phyloP scores from a whole-genome alignment of 1,284 basidiomycete species.

The Apiotrichum mycotoxinovorans region DNA sequence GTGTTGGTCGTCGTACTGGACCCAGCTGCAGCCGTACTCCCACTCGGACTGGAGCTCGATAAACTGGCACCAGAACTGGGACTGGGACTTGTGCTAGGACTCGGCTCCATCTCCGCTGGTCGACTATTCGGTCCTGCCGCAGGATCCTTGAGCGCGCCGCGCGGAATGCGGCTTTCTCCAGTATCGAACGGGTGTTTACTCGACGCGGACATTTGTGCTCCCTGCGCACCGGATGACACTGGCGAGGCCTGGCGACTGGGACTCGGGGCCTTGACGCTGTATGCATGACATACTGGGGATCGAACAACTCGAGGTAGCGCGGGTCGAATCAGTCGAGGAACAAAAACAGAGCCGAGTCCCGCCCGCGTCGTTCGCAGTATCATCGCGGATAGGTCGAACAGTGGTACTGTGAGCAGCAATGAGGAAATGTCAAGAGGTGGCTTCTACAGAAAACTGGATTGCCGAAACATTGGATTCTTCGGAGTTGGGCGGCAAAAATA shows the following conservation, averaged over 20 bases:
- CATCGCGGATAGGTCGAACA: too few species aligned
- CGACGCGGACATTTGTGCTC: background rate
- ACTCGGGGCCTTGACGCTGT: too few species aligned
- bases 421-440: too few species aligned
- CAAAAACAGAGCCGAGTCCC: too few species aligned
- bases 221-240: background rate
- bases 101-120: background rate
- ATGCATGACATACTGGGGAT: too few species aligned
- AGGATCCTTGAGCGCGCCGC: background rate
- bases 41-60: background rate
- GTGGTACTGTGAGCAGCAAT: too few species aligned
- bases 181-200: background rate
- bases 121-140: conserved; percentile 2
- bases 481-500: too few species aligned
- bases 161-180: background rate
- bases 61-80: background rate
- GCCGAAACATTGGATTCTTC: too few species aligned
- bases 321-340: too few species aligned
- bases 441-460: too few species aligned
- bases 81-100: background rate
- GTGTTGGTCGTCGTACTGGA: background rate
- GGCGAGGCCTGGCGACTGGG: background rate
- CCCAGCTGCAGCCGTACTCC: background rate
- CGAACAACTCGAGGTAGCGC: too few species aligned
- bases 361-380: too few species aligned